phyloP scores from a whole-genome alignment of 2,329 filamentous ascomycete genomes.

The Epichloe elymi region DNA sequence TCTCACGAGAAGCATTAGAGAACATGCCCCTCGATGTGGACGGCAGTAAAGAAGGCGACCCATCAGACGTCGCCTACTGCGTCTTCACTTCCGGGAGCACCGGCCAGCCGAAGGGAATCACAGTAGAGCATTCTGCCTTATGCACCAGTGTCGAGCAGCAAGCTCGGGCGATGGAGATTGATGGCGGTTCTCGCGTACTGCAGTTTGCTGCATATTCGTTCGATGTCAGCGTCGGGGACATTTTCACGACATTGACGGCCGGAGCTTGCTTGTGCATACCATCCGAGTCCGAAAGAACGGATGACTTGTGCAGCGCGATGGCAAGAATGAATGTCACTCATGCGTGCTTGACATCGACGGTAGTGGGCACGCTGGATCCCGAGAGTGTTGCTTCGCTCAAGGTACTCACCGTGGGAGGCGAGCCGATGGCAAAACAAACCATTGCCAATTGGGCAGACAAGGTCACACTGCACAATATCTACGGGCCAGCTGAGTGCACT shows the following conservation, averaged over 20 bases:
- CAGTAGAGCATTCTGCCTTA: slow-evolving; percentile 9
- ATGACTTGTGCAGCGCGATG: no score
- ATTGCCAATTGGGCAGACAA: no score
- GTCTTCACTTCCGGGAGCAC: slow-evolving; percentile 4
- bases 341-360: no score
- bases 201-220: slow-evolving; percentile 8
- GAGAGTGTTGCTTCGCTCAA: no score
- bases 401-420: no score
- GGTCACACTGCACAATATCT: neutral
- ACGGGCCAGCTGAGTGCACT: neutral
- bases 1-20: neutral
- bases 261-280: neutral
- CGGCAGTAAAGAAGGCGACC: no score
- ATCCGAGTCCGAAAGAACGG: neutral
- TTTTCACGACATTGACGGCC: neutral
- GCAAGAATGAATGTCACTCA: no score
- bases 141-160: slow-evolving; percentile 1
- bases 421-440: no score
- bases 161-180: neutral
- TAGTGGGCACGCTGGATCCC: no score
- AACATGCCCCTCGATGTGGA: no score
- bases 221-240: slow-evolving; percentile 3
- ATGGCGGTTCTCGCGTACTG: neutral
- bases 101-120: slow-evolving; percentile 13
- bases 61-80: neutral